Conservation (phyloP, 2,329 filamentous ascomycete species). For the Fusarium sp. region DNA sequence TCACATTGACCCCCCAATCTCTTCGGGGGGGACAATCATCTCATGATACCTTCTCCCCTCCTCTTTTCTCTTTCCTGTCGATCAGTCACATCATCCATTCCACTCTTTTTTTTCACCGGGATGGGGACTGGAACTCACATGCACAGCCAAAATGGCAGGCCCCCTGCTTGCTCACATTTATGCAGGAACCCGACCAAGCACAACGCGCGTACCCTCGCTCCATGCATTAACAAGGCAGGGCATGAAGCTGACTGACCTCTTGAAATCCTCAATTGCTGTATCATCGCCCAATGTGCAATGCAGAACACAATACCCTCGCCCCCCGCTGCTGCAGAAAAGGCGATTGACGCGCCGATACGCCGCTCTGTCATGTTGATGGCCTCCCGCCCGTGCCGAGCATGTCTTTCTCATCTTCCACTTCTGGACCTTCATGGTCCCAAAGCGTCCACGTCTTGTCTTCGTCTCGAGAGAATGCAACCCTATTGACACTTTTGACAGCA, state of each 20-base stretch:
- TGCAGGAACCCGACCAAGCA: slow-evolving; percentile 43
- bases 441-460: not conserved
- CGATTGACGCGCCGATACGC: slow-evolving; percentile 14
- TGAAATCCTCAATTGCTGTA: not conserved
- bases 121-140: slow-evolving; percentile 17
- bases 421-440: not conserved
- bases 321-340: not conserved
- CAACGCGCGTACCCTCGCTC: slow-evolving; percentile 7
- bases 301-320: not conserved
- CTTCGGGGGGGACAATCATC: slow-evolving; percentile 3
- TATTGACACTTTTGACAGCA: slow-evolving; percentile 26
- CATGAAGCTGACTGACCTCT: not conserved
- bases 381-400: not conserved
- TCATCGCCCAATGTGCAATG: slow-evolving; percentile 5
- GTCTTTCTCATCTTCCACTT: not conserved
- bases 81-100: slow-evolving; percentile 21
- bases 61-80: slow-evolving; percentile 13
- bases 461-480: slow-evolving; percentile 1
- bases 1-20: slow-evolving; percentile 1
- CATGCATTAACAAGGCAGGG: slow-evolving; percentile 5
- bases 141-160: slow-evolving; percentile 10
- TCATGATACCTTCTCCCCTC: not conserved
- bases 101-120: not conserved
- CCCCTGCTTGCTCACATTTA: slow-evolving; percentile 39
- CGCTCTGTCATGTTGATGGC: not conserved